Base-by-base conservation (phyloP, 495 filamentous ascomycete genomes). In the Aspergillus steynii region DNA sequence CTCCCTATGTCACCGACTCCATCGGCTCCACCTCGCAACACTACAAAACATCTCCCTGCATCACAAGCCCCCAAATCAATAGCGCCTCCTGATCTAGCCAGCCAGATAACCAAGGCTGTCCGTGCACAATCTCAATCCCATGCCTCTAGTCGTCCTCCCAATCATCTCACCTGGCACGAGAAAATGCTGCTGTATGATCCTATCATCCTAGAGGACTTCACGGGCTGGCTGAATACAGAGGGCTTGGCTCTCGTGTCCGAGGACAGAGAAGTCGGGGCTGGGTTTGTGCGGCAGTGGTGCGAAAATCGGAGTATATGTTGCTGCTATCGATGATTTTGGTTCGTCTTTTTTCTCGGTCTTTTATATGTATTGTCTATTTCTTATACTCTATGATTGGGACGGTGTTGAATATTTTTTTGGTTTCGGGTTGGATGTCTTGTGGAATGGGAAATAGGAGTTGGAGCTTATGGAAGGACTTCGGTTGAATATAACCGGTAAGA, bases 131-230 rank as follows among this genome's bases (percentile, higher is more conserved):
- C 82, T 69, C 48, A 77, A 15, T 3, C 7, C 83, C 67, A 78
- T 74, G 5, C 58, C 29, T 45, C 61, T 15, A 61, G 32, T 25
- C 49, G 50, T 25, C 50, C 64, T 34, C 61, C 62, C 27, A 61
- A 58, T 60, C 29, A 71, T 76, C 34, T 86, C 10, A 90, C 82
- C 6, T 97, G 91, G 88, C 80, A 96, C 56, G 89, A 97, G 77
- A 94, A 92, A 72, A 97, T 99, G 51, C 80, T 98, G 20, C 86
- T 97, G 75, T 98, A 94, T 70, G 94, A 98, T 63, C 92, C 96
- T 0, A 89, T 99, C 46, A 80, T 95, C 0, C 69, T 97, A 1
- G 95, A 98, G 72, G 95, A 97, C 58, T 76, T 99, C 8, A 81
- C 93, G 5, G 77, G 72, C 2, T 98, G 92, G 92, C 71, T 99